Base-by-base conservation (phyloP, 257 asterid genomes). In the Knoxia roxburghii region DNA sequence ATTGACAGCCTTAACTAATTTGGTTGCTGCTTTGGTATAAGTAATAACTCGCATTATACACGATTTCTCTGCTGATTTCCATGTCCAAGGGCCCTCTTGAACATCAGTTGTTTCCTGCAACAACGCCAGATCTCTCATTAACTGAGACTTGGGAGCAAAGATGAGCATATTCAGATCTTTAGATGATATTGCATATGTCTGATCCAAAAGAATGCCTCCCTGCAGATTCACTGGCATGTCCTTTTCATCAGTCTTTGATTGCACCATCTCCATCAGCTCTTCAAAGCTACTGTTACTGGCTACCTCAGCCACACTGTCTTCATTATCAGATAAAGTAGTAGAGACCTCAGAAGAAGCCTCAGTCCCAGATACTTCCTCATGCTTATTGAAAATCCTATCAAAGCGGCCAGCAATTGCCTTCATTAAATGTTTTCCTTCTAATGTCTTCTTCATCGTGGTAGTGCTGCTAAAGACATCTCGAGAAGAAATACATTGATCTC, bases 181-280 rank as follows among this genome's bases (percentile, higher is more conserved):
- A 6, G 96, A 70, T 0, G 81, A 23, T 1, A 76, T 80, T 30
- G 61, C 75, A 43, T 81, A 92, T 20, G 78, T 82, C 56, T 88
- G 86, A 77, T 92, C 90, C 4, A 92, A 64, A 72, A 92, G 87
- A 75, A 86, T 62, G 26, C 98, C 98, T 4, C 96, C 95, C 6
- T 50, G 85, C 3, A 89, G 85, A 77, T 85, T 76, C 51, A 80
- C 89, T 0, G 95, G 96, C 70, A 70, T 77, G 61, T 77, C 84
- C 37, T 14, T 40, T 37, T 80, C 79, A 50, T 74, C 90, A 7
- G 65, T 79, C 37, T 35, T 78, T 10, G 86, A 79, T 67, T 82
- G 82, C 78, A 81, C 48, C 46, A 40, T 79, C 45, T 85, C 82
- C 4, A 89, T 71, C 18, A 59, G 68, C 73, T 84, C 96, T 61